phyloP scores from a whole-genome alignment of 352 stramenopile species.

The Plasmopara muralis region DNA sequence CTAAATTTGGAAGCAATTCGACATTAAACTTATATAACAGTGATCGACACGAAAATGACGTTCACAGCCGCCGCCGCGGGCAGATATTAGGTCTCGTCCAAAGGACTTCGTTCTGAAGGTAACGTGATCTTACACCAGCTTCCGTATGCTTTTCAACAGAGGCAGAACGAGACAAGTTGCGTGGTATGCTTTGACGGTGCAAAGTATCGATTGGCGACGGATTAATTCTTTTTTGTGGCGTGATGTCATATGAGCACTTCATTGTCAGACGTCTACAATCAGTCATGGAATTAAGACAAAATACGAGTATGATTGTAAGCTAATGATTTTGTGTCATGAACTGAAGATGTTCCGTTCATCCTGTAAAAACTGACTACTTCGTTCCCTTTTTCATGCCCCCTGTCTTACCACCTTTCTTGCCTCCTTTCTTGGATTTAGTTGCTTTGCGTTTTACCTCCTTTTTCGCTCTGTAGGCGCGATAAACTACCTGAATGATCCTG shows the following conservation, averaged over 20 bases:
- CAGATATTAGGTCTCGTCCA: no score
- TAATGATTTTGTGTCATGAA: neutral
- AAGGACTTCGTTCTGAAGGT: no score
- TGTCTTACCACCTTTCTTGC: conserved; percentile 54
- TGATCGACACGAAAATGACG: no score
- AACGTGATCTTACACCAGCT: no score
- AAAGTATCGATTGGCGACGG: no score
- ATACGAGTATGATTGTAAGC: no score
- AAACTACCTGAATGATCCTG: conserved; percentile 63
- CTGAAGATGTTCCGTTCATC: neutral
- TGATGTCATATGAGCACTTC: conserved; percentile 1
- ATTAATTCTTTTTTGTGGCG: no score
- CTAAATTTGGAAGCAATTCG: no score
- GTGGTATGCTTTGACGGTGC: neutral
- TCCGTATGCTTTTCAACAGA: no score
- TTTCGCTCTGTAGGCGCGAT: conserved; percentile 33
- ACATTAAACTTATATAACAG: no score
- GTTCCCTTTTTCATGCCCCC: conserved; percentile 48
- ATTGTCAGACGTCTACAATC: conserved; percentile 7
- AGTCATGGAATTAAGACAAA: neutral
- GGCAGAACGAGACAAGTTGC: no score
- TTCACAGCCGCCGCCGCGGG: no score
- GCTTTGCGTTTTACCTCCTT: conserved; percentile 63
- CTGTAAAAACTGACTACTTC: conserved; percentile 18
- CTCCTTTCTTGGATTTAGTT: conserved; percentile 35